phyloP scores from a whole-genome alignment of 1,284 basidiomycete genomes.

The Erythrobasidium hasegawianum region DNA sequence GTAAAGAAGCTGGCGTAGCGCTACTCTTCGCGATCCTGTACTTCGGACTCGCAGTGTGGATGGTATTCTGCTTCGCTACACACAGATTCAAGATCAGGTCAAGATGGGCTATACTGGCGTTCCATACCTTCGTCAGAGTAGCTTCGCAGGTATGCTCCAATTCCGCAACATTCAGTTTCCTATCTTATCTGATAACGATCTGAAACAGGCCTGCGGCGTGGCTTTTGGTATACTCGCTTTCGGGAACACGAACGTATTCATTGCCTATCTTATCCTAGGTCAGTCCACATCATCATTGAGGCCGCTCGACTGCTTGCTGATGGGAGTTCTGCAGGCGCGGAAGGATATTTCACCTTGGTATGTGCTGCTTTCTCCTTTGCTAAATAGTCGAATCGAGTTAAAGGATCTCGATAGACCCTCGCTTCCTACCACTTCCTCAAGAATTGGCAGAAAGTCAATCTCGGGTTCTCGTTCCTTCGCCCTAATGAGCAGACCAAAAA shows the following conservation, averaged over 20 bases:
- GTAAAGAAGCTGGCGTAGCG: constrained; percentile 18
- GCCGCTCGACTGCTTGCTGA: too few relatives aligned
- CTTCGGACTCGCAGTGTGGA: constrained; percentile 9
- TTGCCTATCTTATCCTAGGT: constrained; percentile 21
- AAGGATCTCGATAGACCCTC: constrained; percentile 7
- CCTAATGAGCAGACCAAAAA: constrained; percentile 8
- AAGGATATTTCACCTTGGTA: constrained; percentile 32
- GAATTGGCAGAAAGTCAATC: constrained; percentile 23
- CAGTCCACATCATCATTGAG: too few relatives aligned
- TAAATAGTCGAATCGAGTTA: not conserved
- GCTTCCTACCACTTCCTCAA: constrained; percentile 29
- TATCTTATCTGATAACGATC: not conserved
- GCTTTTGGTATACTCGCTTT: constrained; percentile 27
- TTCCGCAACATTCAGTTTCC: not conserved
- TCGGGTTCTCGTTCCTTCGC: constrained; percentile 18
- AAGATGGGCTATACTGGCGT: constrained; percentile 15
- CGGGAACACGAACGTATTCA: constrained; percentile 20
- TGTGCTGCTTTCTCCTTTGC: not conserved
- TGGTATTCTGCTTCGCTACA: constrained; percentile 19
- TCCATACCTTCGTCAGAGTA: constrained; percentile 20
- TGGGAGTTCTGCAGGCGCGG: not conserved
- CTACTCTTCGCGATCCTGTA: constrained; percentile 21
- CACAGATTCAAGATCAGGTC: constrained; percentile 22
- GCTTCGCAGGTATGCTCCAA: constrained; percentile 20
- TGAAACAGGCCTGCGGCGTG: constrained; percentile 11